Conservation (phyloP, 1,284 basidiomycete genomes). For the Pseudozyma sp. region DNA sequence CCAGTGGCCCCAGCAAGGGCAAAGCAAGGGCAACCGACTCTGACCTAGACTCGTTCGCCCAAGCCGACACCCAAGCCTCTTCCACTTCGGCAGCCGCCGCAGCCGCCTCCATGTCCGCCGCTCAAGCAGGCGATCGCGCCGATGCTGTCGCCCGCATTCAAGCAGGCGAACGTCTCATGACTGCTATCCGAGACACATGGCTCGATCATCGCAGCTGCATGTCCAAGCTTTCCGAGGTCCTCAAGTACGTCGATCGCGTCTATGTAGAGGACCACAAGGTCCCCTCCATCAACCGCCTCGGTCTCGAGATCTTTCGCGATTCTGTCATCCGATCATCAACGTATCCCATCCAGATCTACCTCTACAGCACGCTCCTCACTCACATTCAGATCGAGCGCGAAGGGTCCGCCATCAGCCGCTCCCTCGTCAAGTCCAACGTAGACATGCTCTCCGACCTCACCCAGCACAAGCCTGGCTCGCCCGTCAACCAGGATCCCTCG, state of each 20-base stretch:
- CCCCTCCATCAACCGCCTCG: slow-evolving; percentile 81
- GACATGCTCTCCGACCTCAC: slow-evolving; percentile 83
- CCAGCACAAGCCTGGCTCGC: slow-evolving; percentile 63
- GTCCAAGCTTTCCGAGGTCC: slow-evolving; percentile 86
- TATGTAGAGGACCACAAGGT: slow-evolving; percentile 60
- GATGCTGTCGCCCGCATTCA: slow-evolving; percentile 66
- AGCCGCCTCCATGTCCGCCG: slow-evolving; percentile 42
- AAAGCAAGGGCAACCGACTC: slow-evolving; percentile 50
- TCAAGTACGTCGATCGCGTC: slow-evolving; percentile 84
- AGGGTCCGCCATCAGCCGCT: slow-evolving; percentile 89
- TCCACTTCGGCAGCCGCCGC: slow-evolving; percentile 22
- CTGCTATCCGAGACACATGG: slow-evolving; percentile 87
- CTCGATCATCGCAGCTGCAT: slow-evolving; percentile 92
- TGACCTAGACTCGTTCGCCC: slow-evolving; percentile 12
- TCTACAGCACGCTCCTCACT: slow-evolving; percentile 83
- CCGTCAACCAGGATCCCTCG: slow-evolving; percentile 68
- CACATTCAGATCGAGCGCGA: slow-evolving; percentile 92
- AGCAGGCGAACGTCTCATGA: slow-evolving; percentile 86
- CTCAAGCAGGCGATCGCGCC: slow-evolving; percentile 50
- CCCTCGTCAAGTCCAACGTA: slow-evolving; percentile 85
- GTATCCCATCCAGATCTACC: slow-evolving; percentile 82
- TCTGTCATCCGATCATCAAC: slow-evolving; percentile 76
- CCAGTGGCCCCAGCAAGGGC: slow-evolving; percentile 33
- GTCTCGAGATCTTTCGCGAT: slow-evolving; percentile 84
- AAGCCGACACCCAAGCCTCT: slow-evolving; percentile 5